These are phyloP conservation scores for Aaosphaeria pasadenensis DNA, from an alignment of 2,329 filamentous ascomycete genomes.

Conservation along the genomic window DNA sequence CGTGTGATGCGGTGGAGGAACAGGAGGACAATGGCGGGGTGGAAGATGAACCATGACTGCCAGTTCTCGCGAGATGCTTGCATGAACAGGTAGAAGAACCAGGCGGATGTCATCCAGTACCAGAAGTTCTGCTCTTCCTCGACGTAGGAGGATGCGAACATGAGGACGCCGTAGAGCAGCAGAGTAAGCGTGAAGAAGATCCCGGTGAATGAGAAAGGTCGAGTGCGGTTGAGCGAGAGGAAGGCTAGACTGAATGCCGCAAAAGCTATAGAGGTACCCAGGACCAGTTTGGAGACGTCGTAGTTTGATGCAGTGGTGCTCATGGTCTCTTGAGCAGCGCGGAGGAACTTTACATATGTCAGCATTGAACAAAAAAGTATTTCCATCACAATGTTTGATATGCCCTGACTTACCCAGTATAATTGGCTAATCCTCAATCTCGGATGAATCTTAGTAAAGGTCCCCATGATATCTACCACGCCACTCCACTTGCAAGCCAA, in stretches of 20 bases:
- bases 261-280: conserved; percentile 46
- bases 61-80: conserved; percentile 31
- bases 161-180: conserved; percentile 71
- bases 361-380: background rate
- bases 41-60: conserved; percentile 22
- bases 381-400: background rate
- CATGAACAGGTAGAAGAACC: conserved; percentile 55
- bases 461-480: conserved; percentile 12
- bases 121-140: conserved; percentile 99
- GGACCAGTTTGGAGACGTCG: conserved; percentile 61
- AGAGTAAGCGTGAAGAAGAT: conserved; percentile 36
- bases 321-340: conserved; percentile 72
- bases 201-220: conserved; percentile 52
- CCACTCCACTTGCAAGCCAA: conserved; percentile 69
- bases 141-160: conserved; percentile 97
- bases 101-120: conserved; percentile 83
- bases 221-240: conserved; percentile 23
- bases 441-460: conserved; percentile 4
- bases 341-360: conserved; percentile 57
- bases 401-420: conserved; percentile 32
- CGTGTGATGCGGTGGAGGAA: conserved; percentile 64
- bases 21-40: conserved; percentile 51
- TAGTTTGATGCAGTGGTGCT: conserved; percentile 93
- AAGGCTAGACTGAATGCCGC: conserved; percentile 41
- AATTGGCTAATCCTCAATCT: conserved; percentile 36